Conservation (phyloP, 2,329 filamentous ascomycete genomes). For the Sclerotinia trifoliorum region DNA sequence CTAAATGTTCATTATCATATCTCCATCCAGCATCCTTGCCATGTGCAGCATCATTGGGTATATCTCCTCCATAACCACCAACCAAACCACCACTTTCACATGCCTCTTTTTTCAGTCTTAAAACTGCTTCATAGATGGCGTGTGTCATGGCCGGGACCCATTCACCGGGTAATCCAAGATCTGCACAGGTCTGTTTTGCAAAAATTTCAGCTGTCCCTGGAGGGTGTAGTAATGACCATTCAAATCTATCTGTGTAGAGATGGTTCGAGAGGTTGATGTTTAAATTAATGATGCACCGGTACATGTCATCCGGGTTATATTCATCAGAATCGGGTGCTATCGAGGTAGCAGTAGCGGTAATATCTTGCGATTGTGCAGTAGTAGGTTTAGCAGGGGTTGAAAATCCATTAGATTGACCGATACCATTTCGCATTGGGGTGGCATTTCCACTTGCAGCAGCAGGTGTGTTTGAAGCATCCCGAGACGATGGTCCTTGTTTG, state of each 20-base stretch:
- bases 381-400: slow-evolving; percentile 51
- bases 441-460: slow-evolving; percentile 52
- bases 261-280: slow-evolving; percentile 90
- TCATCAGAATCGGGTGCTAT: slow-evolving; percentile 66
- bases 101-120: slow-evolving; percentile 92
- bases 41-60: slow-evolving; percentile 86
- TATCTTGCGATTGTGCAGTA: slow-evolving; percentile 44
- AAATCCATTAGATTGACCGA: slow-evolving; percentile 43
- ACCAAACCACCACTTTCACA: slow-evolving; percentile 88
- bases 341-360: slow-evolving; percentile 69
- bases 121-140: slow-evolving; percentile 92
- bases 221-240: slow-evolving; percentile 92
- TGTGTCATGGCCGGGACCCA: slow-evolving; percentile 95
- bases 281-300: slow-evolving; percentile 86
- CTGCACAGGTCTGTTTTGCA: slow-evolving; percentile 87
- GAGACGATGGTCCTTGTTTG: slow-evolving; percentile 33
- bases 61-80: slow-evolving; percentile 68
- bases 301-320: slow-evolving; percentile 88
- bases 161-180: slow-evolving; percentile 84
- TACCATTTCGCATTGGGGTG: slow-evolving; percentile 56
- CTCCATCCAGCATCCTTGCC: slow-evolving; percentile 87
- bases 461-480: slow-evolving; percentile 46
- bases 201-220: slow-evolving; percentile 90
- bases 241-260: slow-evolving; percentile 94
- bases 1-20: slow-evolving; percentile 88